Percentiles rank a stretch among this genome's conserved stretches.
These are phyloP conservation scores for Exophiala spinifera DNA, from an alignment of 2,329 filamentous ascomycete species.

Conservation along the genomic window DNA sequence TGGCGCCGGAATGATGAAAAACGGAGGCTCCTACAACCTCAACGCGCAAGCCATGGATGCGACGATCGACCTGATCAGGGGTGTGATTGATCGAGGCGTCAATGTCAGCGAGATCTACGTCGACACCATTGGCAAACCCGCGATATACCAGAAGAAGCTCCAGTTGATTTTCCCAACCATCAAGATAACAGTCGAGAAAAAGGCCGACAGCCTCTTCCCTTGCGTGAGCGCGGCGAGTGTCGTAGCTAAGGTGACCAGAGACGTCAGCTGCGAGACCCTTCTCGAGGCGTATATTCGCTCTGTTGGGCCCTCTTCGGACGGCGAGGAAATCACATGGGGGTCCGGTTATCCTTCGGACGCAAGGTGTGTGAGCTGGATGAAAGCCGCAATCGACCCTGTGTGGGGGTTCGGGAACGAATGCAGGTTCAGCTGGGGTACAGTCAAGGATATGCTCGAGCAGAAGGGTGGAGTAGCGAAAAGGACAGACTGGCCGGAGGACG, in stretches of 20 bases:
- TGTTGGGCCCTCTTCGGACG: slow-evolving; percentile 25
- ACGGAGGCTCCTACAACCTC: slow-evolving; percentile 69
- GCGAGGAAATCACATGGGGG: slow-evolving; percentile 63
- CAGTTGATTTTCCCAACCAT: slow-evolving; percentile 78
- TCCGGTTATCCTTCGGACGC: slow-evolving; percentile 91
- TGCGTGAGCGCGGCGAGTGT: slow-evolving; percentile 92
- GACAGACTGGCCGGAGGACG: slow-evolving; percentile 79
- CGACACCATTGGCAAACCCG: slow-evolving; percentile 85
- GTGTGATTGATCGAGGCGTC: slow-evolving; percentile 72
- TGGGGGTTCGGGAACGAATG: slow-evolving; percentile 96
- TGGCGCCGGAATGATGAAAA: slow-evolving; percentile 69
- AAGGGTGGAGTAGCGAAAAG: slow-evolving; percentile 61
- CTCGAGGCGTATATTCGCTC: slow-evolving; percentile 55
- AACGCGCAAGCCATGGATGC: slow-evolving; percentile 96
- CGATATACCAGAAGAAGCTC: slow-evolving; percentile 77
- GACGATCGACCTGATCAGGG: slow-evolving; percentile 75
- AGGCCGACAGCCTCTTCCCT: slow-evolving; percentile 89
- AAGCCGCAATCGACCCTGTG: slow-evolving; percentile 80
- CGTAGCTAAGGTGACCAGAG: slow-evolving; percentile 92
- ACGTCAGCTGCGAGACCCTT: slow-evolving; percentile 79
- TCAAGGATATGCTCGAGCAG: slow-evolving; percentile 81
- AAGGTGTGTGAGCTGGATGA: slow-evolving; percentile 77
- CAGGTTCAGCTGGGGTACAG: slow-evolving; percentile 92
- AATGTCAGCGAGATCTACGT: slow-evolving; percentile 89
- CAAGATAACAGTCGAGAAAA: slow-evolving; percentile 75